Evolutionary conservation across 768 basidiomycete genomes (phyloP).

Genomic region (Suillus americanus): DNA sequence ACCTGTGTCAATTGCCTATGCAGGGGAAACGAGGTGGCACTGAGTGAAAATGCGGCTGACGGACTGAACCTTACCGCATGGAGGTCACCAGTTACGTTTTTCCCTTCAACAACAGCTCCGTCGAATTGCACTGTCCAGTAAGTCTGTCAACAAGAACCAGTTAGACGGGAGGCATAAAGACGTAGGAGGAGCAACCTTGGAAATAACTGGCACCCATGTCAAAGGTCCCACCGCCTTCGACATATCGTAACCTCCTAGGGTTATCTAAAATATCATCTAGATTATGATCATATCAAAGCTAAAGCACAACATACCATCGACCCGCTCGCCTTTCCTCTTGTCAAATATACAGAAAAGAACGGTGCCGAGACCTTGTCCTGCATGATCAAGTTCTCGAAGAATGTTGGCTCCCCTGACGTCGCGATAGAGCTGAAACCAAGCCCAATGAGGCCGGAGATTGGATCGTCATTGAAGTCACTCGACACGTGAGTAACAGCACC

Average conservation of each 20-base stretch:
- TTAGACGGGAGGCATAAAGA: not conserved
- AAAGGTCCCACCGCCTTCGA: conserved; percentile 31
- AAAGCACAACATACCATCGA: conserved; percentile 42
- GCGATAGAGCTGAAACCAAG: conserved; percentile 63
- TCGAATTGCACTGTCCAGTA: conserved; percentile 61
- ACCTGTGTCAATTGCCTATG: conserved; percentile 68
- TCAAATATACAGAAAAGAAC: conserved; percentile 58
- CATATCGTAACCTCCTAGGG: conserved; percentile 33
- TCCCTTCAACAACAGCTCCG: conserved; percentile 38
- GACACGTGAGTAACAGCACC: conserved; percentile 50
- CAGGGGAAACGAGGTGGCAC: not conserved
- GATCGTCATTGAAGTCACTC: conserved; percentile 48
- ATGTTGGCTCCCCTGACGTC: conserved; percentile 44
- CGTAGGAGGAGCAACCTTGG: conserved; percentile 27
- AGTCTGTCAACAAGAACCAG: conserved; percentile 36
- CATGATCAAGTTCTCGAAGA: conserved; percentile 64
- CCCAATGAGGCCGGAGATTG: conserved; percentile 60
- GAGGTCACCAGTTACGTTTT: conserved; percentile 9
- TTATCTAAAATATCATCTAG: not conserved
- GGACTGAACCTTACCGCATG: conserved; percentile 17
- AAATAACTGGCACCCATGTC: conserved; percentile 37
- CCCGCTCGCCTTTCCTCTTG: conserved; percentile 37
- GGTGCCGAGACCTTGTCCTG: conserved; percentile 40
- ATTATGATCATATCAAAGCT: not conserved
- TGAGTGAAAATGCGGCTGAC: conserved; percentile 5